Base-by-base conservation (phyloP, 1,139 yeast genomes). In the Blastobotrys indianensis region DNA sequence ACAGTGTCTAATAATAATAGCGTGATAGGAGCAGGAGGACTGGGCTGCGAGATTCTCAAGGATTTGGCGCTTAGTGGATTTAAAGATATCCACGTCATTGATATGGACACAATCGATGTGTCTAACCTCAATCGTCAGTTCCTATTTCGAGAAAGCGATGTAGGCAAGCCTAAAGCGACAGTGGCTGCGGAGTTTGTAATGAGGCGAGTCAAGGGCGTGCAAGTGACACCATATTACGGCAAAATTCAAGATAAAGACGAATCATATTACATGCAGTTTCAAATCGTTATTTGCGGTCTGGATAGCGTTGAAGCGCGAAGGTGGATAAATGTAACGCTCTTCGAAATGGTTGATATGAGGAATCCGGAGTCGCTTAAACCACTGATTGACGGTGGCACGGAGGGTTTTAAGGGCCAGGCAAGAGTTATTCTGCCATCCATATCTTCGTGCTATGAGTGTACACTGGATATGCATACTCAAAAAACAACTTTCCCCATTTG, bases 331-430 rank as follows among this genome's bases (percentile, higher is more conserved):
- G 80, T 86, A 13, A 80, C 80, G 7, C 66, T 92, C 39, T 79
- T 85, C 1, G 70, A 77, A 4, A 58, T 86, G 58, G 85, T 84
- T 5, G 79, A 75, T 50, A 62, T 63, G 0, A 66, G 70, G 5
- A 74, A 75, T 45, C 77, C 78, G 31, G 76, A 75, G 40, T 65
- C 72, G 1, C 66, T 85, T 30, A 82, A 86, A 36, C 97, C 97
- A 0, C 66, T 92, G 61, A 79, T 92, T 30, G 98, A 92, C 61
- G 97, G 97, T 2, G 98, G 97, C 2, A 85, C 96, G 0, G 97
- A 92, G 60, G 97, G 97, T 0, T 84, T 92, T 59, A 76, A 86
- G 54, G 98, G 98, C 3, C 97, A 92, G 60, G 79, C 90, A 12
- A 80, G 95, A 58, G 85, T 88, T 9, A 87, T 90, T 36, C 66